Conservation (phyloP, 2,329 filamentous ascomycete species). For the Aureobasidium sp. region DNA sequence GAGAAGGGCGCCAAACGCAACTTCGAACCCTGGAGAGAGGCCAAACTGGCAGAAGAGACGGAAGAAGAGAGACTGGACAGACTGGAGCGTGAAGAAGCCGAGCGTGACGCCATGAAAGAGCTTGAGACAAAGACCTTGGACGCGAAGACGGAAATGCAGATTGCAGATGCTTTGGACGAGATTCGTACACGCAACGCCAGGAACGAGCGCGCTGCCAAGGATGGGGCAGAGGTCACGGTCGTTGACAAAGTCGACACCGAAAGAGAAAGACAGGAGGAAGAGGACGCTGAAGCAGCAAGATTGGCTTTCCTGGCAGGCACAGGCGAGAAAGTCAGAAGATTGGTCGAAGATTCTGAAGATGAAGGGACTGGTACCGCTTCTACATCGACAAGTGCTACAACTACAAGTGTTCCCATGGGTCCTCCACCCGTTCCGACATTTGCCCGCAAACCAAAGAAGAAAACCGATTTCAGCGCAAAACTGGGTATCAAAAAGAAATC, state of each 20-base stretch:
- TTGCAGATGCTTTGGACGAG: slow-evolving; percentile 91
- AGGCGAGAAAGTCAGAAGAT: slow-evolving; percentile 46
- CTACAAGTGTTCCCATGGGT: slow-evolving; percentile 27
- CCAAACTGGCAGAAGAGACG: slow-evolving; percentile 64
- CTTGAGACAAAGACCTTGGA: slow-evolving; percentile 90
- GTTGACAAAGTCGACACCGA: slow-evolving; percentile 54
- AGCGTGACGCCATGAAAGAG: slow-evolving; percentile 89
- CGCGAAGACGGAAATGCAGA: slow-evolving; percentile 90
- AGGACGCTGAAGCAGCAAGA: slow-evolving; percentile 76
- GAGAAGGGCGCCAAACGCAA: slow-evolving; percentile 83
- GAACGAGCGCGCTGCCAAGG: slow-evolving; percentile 65
- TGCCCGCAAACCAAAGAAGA: slow-evolving; percentile 73
- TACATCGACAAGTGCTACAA: background rate
- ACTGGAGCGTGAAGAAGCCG: slow-evolving; percentile 69
- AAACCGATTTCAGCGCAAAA: slow-evolving; percentile 69
- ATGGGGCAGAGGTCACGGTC: slow-evolving; percentile 52
- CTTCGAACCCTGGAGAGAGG: slow-evolving; percentile 81
- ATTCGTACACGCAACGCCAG: slow-evolving; percentile 87
- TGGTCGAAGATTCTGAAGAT: slow-evolving; percentile 46
- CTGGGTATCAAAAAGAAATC: slow-evolving; percentile 83
- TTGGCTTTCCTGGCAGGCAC: slow-evolving; percentile 65
- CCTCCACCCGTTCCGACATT: slow-evolving; percentile 57
- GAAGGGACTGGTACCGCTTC: slow-evolving; percentile 19
- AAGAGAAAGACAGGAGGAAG: slow-evolving; percentile 61
- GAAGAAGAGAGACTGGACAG: slow-evolving; percentile 82